Evolutionary conservation across 768 basidiomycete genomes (phyloP).

Genomic region (Baorangia bicolor): DNA sequence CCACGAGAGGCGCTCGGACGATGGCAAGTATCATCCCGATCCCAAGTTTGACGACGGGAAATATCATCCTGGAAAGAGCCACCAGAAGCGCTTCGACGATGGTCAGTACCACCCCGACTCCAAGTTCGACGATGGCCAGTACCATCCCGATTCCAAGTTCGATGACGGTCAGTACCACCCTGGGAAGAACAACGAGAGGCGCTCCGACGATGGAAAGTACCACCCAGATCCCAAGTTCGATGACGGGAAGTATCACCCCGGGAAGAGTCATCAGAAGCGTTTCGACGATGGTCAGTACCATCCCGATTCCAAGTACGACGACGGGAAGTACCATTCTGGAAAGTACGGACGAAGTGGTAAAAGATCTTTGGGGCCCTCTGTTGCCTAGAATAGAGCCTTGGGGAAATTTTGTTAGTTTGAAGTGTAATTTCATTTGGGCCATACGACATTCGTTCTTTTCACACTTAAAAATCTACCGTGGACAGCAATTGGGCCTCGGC

Average conservation of each 20-base stretch:
- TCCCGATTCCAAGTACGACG: not conserved
- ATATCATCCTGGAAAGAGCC: not conserved
- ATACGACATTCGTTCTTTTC: constrained; percentile 14
- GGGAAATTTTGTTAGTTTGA: not conserved
- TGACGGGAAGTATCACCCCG: not conserved
- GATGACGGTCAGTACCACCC: constrained; percentile 7
- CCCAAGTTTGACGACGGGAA: constrained; percentile 7
- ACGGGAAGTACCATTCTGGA: constrained; percentile 6
- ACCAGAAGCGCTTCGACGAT: constrained; percentile 6
- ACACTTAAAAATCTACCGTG: not conserved
- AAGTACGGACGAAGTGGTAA: not conserved
- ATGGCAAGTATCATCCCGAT: too few relatives aligned
- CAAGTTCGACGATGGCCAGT: constrained; percentile 1
- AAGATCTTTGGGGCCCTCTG: not conserved
- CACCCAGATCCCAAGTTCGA: constrained; percentile 7
- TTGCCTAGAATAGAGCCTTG: not conserved
- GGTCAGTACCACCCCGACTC: constrained; percentile 11
- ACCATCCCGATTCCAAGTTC: constrained; percentile 3
- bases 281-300: constrained; percentile 2
- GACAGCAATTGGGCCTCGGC: not conserved
- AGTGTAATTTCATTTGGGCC: constrained; percentile 5
- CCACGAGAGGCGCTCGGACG: not conserved
- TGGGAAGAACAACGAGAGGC: not conserved
- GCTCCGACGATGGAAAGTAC: constrained; percentile 15
- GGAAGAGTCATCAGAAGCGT: not conserved